A percentile compares a stretch with the other conserved stretches of the same genome.
Evolutionary conservation across 2,329 filamentous ascomycete species (phyloP).

Genomic region (Dothideomycetes sp.): DNA sequence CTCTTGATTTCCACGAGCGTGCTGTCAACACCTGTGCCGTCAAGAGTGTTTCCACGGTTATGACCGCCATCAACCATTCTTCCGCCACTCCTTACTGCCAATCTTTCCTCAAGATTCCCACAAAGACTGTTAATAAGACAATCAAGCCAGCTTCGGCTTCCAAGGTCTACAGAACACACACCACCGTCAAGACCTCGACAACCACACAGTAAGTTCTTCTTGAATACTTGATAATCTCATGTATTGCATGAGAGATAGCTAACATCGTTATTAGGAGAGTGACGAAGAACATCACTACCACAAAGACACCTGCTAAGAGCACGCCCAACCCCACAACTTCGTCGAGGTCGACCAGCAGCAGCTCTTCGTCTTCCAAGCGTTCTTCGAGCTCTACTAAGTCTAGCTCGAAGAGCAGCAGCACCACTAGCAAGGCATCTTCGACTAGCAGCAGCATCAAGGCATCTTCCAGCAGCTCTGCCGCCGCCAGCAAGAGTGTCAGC

Average conservation of each 20-base stretch:
- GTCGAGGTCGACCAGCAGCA: background rate
- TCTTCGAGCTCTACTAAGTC: background rate
- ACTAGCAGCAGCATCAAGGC: background rate
- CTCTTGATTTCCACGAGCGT: conserved; percentile 6
- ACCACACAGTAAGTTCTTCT: conserved; percentile 4
- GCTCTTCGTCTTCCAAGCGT: background rate
- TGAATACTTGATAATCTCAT: background rate
- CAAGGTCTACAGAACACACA: background rate
- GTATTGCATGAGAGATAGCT: background rate
- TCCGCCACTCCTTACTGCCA: conserved; percentile 9
- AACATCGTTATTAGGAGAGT: background rate
- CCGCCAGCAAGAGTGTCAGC: background rate
- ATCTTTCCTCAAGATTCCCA: conserved; percentile 4
- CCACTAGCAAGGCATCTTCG: background rate
- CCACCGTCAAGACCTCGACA: background rate
- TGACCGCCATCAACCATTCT: conserved; percentile 4
- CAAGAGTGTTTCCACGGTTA: conserved; percentile 2
- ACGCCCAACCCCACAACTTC: background rate
- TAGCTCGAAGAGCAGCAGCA: background rate
- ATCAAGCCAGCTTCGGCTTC: background rate
- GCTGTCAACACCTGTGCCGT: conserved; percentile 4
- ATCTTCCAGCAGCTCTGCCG: too few relatives aligned
- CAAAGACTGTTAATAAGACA: conserved; percentile 8
- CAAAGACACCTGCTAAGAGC: too few relatives aligned
- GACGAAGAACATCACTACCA: conserved; percentile 1